Conservation (phyloP, 2,329 filamentous ascomycete genomes). For the Ciborinia camelliae region DNA sequence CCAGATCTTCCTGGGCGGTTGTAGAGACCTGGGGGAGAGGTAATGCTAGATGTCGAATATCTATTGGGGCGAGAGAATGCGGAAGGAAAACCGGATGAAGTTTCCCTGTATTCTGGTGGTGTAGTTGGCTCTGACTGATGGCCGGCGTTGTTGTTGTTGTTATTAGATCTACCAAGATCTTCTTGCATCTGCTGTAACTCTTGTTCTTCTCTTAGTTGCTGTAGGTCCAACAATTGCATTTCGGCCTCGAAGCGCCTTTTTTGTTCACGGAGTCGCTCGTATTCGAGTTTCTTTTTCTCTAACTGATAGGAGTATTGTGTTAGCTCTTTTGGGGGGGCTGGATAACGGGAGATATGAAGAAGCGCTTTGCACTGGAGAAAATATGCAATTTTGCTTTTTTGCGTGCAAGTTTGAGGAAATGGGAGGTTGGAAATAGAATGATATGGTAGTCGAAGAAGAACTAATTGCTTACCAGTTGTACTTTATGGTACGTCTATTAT, state of each 20-base stretch:
- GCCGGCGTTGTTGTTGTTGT: conserved; percentile 47
- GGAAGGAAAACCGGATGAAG: conserved; percentile 65
- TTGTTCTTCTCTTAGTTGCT: conserved; percentile 76
- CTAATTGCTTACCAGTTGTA: conserved; percentile 66
- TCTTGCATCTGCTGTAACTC: conserved; percentile 84
- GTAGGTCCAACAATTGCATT: conserved; percentile 83
- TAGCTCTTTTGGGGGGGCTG: conserved; percentile 32
- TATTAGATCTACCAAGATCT: conserved; percentile 59
- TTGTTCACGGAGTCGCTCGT: conserved; percentile 86
- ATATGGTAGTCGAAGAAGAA: conserved; percentile 1
- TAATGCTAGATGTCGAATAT: conserved; percentile 84
- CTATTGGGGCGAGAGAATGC: conserved; percentile 81
- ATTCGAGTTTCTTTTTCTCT: conserved; percentile 90
- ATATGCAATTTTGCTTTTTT: conserved; percentile 15
- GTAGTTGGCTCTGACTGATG: conserved; percentile 95
- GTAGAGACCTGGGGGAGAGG: conserved; percentile 73
- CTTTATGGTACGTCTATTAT: conserved; percentile 62
- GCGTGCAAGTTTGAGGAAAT: background rate
- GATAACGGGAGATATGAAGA: background rate
- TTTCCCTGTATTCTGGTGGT: conserved; percentile 86
- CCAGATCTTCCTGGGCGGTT: conserved; percentile 72
- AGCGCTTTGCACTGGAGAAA: conserved; percentile 7
- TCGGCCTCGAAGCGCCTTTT: conserved; percentile 87
- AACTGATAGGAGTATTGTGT: conserved; percentile 58
- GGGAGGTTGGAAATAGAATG: conserved; percentile 1